Evolutionary conservation across 2,329 filamentous ascomycete genomes (phyloP).

Genomic region (Stachybotrys echinatus): DNA sequence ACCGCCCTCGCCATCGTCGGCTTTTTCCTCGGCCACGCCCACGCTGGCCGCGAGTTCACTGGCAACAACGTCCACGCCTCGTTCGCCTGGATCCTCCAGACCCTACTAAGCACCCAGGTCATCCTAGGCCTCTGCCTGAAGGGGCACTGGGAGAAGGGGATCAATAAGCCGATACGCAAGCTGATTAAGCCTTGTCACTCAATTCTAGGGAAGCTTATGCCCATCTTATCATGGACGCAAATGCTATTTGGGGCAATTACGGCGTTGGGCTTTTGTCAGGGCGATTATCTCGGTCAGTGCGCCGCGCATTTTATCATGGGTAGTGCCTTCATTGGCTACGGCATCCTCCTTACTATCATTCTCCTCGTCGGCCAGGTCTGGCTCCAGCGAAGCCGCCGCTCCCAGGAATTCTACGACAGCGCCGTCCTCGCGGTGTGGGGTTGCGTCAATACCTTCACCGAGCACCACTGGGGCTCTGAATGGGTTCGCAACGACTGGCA

Average conservation of each 20-base stretch:
- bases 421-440: constrained; percentile 90
- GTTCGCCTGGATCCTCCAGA: constrained; percentile 76
- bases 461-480: constrained; percentile 83
- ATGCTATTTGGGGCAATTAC: constrained; percentile 97
- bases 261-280: constrained; percentile 84
- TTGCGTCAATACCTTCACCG: constrained; percentile 96
- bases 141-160: constrained; percentile 79
- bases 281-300: constrained; percentile 87
- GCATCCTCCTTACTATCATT: constrained; percentile 78
- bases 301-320: constrained; percentile 99
- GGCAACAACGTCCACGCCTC: constrained; percentile 69
- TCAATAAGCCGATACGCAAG: constrained; percentile 72
- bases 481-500: constrained; percentile 96
- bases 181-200: constrained; percentile 70
- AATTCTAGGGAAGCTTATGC: constrained; percentile 80
- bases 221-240: constrained; percentile 82
- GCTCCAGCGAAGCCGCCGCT: constrained; percentile 77
- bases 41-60: constrained; percentile 82
- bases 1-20: constrained; percentile 73
- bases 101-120: constrained; percentile 72
- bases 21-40: constrained; percentile 86
- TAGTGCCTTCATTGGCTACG: constrained; percentile 91
- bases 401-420: constrained; percentile 96
- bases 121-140: constrained; percentile 81
- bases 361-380: constrained; percentile 85